These are phyloP conservation scores for Solanum pinnatisectum DNA, from an alignment of 257 asterid species.

Conservation along the genomic window DNA sequence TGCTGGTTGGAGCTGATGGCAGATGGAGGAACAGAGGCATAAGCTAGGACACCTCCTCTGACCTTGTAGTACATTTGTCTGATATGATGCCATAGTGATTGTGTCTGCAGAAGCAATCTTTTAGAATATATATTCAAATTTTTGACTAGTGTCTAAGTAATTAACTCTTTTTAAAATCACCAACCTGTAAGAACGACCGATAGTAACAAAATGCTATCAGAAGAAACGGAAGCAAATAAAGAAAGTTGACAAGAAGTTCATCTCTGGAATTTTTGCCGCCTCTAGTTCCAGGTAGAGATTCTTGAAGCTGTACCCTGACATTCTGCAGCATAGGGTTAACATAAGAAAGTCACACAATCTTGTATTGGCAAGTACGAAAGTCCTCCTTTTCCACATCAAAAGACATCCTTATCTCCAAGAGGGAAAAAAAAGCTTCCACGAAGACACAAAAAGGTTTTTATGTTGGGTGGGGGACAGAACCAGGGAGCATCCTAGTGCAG, in stretches of 20 bases:
- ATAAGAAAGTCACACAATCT: background rate
- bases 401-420: background rate
- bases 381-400: background rate
- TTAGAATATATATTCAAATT: background rate
- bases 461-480: background rate
- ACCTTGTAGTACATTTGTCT: slow-evolving; percentile 69
- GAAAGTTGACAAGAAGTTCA: slow-evolving; percentile 54
- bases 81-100: slow-evolving; percentile 58
- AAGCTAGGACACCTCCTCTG: slow-evolving; percentile 65
- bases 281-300: slow-evolving; percentile 85
- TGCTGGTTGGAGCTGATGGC: slow-evolving; percentile 58
- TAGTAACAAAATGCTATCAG: slow-evolving; percentile 58
- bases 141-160: background rate
- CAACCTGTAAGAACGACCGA: slow-evolving; percentile 66
- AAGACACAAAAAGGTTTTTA: background rate
- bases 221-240: slow-evolving; percentile 57
- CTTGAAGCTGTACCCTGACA: slow-evolving; percentile 61
- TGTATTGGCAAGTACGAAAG: background rate
- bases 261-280: slow-evolving; percentile 83
- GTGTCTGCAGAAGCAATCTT: slow-evolving; percentile 38
- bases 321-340: slow-evolving; percentile 41
- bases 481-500: background rate
- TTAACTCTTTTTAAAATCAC: slow-evolving; percentile 2
- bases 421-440: background rate
- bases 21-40: slow-evolving; percentile 61